phyloP scores from a whole-genome alignment of 2,329 filamentous ascomycete species.

The Chaetomium sp. region DNA sequence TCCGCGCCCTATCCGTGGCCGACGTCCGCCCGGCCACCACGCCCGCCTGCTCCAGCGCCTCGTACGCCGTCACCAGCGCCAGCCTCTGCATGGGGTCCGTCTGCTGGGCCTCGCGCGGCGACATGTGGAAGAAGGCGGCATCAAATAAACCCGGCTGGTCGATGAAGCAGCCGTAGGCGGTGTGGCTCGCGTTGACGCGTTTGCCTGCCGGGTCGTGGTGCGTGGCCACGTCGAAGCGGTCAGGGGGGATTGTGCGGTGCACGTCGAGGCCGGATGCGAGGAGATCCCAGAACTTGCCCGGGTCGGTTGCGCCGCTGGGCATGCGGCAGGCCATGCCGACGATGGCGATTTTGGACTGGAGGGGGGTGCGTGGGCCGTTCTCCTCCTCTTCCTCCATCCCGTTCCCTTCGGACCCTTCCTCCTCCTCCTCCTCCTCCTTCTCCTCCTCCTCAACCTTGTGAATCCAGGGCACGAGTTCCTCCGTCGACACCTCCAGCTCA shows the following conservation, averaged over 20 bases:
- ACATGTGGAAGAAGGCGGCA: constrained; percentile 81
- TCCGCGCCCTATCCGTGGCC: constrained; percentile 54
- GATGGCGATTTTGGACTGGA: constrained; percentile 67
- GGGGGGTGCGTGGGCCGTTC: background rate
- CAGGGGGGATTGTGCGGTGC: constrained; percentile 58
- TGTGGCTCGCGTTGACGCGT: constrained; percentile 67
- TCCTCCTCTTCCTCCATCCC: too few species aligned
- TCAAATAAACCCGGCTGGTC: constrained; percentile 73
- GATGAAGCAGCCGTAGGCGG: constrained; percentile 69
- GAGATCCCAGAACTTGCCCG: constrained; percentile 66
- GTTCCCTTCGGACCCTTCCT: too few species aligned
- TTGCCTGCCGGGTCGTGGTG: constrained; percentile 68
- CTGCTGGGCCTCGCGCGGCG: constrained; percentile 69
- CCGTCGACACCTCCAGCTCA: background rate
- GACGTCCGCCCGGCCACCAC: constrained; percentile 68
- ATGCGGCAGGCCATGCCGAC: constrained; percentile 76
- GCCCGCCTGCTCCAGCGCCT: constrained; percentile 74
- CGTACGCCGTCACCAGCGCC: constrained; percentile 69
- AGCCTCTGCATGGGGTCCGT: constrained; percentile 77
- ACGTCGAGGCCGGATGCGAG: constrained; percentile 71
- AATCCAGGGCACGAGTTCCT: constrained; percentile 25
- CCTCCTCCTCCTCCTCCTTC: too few species aligned
- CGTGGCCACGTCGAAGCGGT: constrained; percentile 65
- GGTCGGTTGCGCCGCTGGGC: constrained; percentile 61
- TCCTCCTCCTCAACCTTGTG: too few species aligned